phyloP scores from a whole-genome alignment of 371 early-diverging fungal species.

The Mucor plumbeus region DNA sequence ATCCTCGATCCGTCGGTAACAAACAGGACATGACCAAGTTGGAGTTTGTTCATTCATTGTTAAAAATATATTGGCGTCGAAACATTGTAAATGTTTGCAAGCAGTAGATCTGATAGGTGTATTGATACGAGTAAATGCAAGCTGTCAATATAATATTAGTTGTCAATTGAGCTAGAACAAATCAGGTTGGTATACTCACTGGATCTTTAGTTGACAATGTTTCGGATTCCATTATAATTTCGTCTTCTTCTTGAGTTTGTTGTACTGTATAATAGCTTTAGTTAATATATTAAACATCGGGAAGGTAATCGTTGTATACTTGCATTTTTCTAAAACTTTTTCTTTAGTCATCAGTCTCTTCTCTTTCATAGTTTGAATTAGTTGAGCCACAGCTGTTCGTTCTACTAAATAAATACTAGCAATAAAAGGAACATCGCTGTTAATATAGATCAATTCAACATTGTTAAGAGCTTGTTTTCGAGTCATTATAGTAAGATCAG shows the following conservation, averaged over 20 bases:
- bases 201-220: conserved; percentile 64
- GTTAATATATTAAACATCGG: not conserved
- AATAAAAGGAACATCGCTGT: conserved; percentile 54
- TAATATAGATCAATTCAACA: conserved; percentile 66
- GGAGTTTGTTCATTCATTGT: conserved; percentile 74
- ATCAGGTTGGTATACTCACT: conserved; percentile 38
- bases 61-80: conserved; percentile 71
- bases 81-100: conserved; percentile 80
- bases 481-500: conserved; percentile 58
- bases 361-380: conserved; percentile 51
- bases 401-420: conserved; percentile 52
- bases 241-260: conserved; percentile 52
- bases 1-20: conserved; percentile 57
- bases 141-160: conserved; percentile 32
- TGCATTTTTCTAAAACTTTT: conserved; percentile 53
- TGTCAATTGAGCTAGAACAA: not conserved
- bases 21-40: conserved; percentile 79
- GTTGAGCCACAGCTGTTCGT: conserved; percentile 40
- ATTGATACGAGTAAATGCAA: conserved; percentile 67
- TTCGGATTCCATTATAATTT: conserved; percentile 59
- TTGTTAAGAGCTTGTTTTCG: conserved; percentile 39
- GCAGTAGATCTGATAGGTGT: conserved; percentile 63
- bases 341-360: conserved; percentile 51
- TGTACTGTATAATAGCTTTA: conserved; percentile 20
- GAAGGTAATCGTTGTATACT: conserved; percentile 7